Conservation (phyloP, 129 eudicot species). For the Arctium lappa region DNA sequence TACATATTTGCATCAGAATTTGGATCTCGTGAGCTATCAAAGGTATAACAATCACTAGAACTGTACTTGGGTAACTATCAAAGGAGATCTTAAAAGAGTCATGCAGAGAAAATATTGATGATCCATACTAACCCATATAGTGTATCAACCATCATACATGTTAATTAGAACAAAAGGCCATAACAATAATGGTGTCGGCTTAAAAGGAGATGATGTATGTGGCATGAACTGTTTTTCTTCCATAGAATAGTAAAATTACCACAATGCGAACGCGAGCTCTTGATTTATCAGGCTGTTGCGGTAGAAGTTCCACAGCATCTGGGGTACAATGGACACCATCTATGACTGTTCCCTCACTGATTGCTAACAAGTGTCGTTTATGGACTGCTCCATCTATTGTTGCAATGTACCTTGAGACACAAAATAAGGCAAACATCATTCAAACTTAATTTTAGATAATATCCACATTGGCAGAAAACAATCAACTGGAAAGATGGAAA, state of each 20-base stretch:
- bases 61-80: no score
- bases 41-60: no score
- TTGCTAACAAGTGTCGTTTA: slow-evolving; percentile 67
- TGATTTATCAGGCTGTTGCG: slow-evolving; percentile 72
- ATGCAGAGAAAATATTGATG: not conserved
- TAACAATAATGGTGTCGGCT: not conserved
- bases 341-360: slow-evolving; percentile 67
- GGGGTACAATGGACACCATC: slow-evolving; percentile 92
- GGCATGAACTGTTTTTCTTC: not conserved
- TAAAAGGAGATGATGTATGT: not conserved
- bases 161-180: not conserved
- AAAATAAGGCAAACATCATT: slow-evolving; percentile 15
- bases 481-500: not conserved
- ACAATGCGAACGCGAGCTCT: slow-evolving; percentile 84
- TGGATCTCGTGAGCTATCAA: no score
- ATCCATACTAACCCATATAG: not conserved
- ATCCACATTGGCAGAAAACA: not conserved
- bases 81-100: not conserved
- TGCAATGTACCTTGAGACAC: slow-evolving; percentile 75
- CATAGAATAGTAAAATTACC: slow-evolving; percentile 34
- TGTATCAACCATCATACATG: not conserved
- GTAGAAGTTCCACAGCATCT: slow-evolving; percentile 79
- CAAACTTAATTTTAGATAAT: not conserved
- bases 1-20: no score
- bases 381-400: slow-evolving; percentile 66